Evolutionary conservation across 306 rosid genomes (phyloP), one percentile per base, ranked within the genome.

Genomic region (Vigna mungo): DNA sequence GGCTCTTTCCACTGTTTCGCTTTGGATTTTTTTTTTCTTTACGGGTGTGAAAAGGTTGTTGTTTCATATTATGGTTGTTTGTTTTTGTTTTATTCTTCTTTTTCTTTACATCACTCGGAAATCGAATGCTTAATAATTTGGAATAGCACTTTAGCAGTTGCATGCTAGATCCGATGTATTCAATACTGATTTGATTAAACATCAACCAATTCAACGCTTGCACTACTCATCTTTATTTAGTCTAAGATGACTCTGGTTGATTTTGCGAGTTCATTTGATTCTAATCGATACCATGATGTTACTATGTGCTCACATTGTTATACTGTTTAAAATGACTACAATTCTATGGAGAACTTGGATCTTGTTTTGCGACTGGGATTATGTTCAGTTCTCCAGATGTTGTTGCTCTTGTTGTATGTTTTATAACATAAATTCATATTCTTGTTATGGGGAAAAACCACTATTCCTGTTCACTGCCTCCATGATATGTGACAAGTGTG

Each of bases 181-280:
- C 47, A 49, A 7, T 80, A 48, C 55, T 71, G 56, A 48, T 61
- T 15, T 61, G 36, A 30, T 32, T 49, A 41, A 55, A 49, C 7
- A 58, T 60, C 37, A 27, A 8, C 58, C 8, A 3, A 17, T n/a
- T 52, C 25, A 3, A 17, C 0, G n/a, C 32, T 58, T 59, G 21
- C 30, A 60, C 23, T 34, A 74, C 13, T 74, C 49, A 5, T 51
- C 21, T 53, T 61, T 78, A 51, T 20, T 43, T 71, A 20, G 44
- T 60, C 62, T 34, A 9, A 53, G 36, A 73, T 41, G 74, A 4
- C 18, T 62, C 44, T 23, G 71, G 44, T 41, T 69, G 84, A 30
- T 71, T 76, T 66, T 58, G 44, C 58, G 27, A 84, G 48, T 69
- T 71, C 27, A 49, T 68, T 51, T 68, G 30, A 62, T 34, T 62